Evolutionary conservation across 176 grass and related monocot genomes (phyloP).

Genomic region (Oryza brachyantha): DNA sequence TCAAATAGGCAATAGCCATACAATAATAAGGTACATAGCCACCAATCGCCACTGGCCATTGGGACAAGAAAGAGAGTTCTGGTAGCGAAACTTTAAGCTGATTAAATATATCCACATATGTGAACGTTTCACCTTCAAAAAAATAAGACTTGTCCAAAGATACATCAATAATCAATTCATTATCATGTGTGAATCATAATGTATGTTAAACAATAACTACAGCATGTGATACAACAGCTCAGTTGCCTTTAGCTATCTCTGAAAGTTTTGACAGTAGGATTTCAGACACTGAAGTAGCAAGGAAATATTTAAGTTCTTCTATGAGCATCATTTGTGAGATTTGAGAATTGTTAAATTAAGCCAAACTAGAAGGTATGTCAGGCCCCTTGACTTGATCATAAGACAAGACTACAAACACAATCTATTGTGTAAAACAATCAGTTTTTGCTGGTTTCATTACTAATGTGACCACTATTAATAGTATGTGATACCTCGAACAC

Average conservation of each 20-base stretch:
- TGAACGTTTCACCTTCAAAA: background rate
- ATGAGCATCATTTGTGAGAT: background rate
- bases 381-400: background rate
- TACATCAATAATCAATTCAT: background rate
- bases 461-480: background rate
- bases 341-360: conserved; percentile 2
- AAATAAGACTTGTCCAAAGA: background rate
- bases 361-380: background rate
- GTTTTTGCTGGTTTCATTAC: conserved; percentile 2
- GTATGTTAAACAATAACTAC: conserved; percentile 3
- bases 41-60: background rate
- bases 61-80: background rate
- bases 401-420: background rate
- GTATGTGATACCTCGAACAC: background rate
- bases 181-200: background rate
- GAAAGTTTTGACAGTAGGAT: background rate
- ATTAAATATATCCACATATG: background rate
- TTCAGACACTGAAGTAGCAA: conserved; percentile 7
- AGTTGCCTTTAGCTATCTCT: background rate
- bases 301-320: background rate
- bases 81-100: background rate
- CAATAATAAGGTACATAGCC: background rate
- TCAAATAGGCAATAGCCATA: background rate
- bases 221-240: background rate
- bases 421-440: background rate